Percentiles rank a stretch among this genome's conserved stretches.
Evolutionary conservation across 257 asterid species (phyloP).

Genomic region (Petunia secreta): DNA sequence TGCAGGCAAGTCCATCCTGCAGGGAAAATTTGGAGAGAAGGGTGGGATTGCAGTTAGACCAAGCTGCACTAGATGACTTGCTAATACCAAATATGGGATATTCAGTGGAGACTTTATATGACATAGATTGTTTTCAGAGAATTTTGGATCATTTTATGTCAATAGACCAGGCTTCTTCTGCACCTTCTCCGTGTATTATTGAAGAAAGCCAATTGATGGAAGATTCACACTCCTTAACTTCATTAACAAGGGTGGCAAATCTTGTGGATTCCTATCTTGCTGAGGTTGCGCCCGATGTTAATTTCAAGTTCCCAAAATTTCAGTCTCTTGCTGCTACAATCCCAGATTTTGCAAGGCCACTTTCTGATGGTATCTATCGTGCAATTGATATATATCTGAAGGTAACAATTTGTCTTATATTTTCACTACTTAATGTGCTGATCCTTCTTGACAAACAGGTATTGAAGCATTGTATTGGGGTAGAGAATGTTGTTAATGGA

Average conservation of each 20-base stretch:
- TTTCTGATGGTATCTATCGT: constrained; percentile 80
- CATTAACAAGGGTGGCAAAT: constrained; percentile 77
- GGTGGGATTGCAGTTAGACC: constrained; percentile 31
- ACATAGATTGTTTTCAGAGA: constrained; percentile 28
- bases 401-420: constrained; percentile 42
- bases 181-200: constrained; percentile 25
- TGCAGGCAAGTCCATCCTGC: constrained; percentile 33
- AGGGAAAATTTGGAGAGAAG: constrained; percentile 33
- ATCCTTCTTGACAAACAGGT: background rate
- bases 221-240: constrained; percentile 45
- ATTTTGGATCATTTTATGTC: constrained; percentile 31
- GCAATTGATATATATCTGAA: constrained; percentile 84
- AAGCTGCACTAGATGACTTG: constrained; percentile 26
- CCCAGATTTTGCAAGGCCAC: constrained; percentile 86
- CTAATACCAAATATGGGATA: constrained; percentile 30
- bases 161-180: constrained; percentile 26
- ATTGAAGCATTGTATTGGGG: background rate
- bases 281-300: constrained; percentile 79
- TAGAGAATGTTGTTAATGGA: background rate
- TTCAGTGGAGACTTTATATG: constrained; percentile 30
- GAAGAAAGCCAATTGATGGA: constrained; percentile 22
- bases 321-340: constrained; percentile 73
- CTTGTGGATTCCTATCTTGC: constrained; percentile 83
- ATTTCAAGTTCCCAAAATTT: constrained; percentile 72
- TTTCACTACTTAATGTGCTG: background rate